These are phyloP conservation scores for Comarum palustre DNA, from an alignment of 306 rosid genomes.

Conservation along the genomic window DNA sequence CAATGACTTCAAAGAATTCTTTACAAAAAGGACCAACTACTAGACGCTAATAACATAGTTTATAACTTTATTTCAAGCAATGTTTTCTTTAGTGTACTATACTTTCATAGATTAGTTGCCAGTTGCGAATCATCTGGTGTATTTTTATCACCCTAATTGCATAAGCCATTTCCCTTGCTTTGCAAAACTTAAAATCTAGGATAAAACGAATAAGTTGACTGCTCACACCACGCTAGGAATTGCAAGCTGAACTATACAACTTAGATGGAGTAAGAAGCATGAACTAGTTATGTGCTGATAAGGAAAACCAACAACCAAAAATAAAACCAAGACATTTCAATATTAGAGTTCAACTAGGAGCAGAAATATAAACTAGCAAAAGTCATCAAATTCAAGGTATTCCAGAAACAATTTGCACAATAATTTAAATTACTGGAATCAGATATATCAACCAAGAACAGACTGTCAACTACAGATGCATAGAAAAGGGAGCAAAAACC, in stretches of 20 bases:
- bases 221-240: not conserved
- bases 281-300: not conserved
- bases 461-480: conserved; percentile 25
- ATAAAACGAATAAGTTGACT: not conserved
- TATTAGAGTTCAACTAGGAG: not conserved
- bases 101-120: not conserved
- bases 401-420: not conserved
- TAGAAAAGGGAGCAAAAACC: conserved; percentile 25
- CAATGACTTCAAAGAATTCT: not conserved
- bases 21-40: not conserved
- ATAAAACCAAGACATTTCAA: not conserved
- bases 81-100: not conserved
- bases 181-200: not conserved
- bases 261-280: not conserved
- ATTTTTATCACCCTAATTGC: not conserved
- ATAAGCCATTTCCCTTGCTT: not conserved
- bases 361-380: not conserved
- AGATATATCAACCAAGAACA: conserved; percentile 10
- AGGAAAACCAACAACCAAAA: not conserved
- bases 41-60: not conserved
- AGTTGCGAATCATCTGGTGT: not conserved
- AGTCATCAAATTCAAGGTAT: not conserved
- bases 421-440: conserved; percentile 7
- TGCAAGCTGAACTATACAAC: not conserved
- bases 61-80: not conserved